These are phyloP conservation scores for Scedosporium boydii DNA, from an alignment of 2,329 filamentous ascomycete genomes.

Conservation along the genomic window DNA sequence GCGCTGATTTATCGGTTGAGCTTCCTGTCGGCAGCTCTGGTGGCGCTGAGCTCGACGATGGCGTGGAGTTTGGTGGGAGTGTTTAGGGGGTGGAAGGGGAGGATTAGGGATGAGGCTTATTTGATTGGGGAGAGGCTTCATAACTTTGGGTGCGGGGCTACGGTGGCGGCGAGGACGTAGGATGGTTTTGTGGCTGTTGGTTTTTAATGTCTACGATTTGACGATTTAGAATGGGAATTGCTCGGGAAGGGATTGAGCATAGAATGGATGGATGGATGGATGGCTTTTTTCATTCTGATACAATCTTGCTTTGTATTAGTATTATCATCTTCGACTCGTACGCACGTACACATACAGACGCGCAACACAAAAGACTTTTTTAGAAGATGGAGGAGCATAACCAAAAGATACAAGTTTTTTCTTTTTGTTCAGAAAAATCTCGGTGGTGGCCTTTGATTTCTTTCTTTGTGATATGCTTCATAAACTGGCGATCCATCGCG, in stretches of 20 bases:
- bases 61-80: conserved; percentile 46
- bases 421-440: too few relatives aligned
- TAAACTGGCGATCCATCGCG: background rate
- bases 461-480: background rate
- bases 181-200: background rate
- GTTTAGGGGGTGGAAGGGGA: conserved; percentile 65
- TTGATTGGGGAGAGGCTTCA: conserved; percentile 89
- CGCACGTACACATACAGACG: background rate
- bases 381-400: background rate
- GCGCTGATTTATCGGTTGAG: conserved; percentile 44
- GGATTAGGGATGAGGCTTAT: conserved; percentile 90
- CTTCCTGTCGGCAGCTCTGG: conserved; percentile 55
- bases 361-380: background rate
- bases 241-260: too few relatives aligned
- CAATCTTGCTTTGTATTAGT: background rate
- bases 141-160: conserved; percentile 60
- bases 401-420: background rate
- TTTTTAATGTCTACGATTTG: background rate
- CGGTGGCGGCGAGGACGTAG: background rate
- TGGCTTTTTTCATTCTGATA: background rate
- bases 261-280: too few relatives aligned
- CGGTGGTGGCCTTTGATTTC: too few relatives aligned
- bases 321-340: background rate
- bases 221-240: background rate
- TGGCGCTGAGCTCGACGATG: conserved; percentile 35